Percentiles rank a stretch among this genome's conserved stretches.
phyloP scores from a whole-genome alignment of 768 basidiomycete species.

The Psilocybe sp. region DNA sequence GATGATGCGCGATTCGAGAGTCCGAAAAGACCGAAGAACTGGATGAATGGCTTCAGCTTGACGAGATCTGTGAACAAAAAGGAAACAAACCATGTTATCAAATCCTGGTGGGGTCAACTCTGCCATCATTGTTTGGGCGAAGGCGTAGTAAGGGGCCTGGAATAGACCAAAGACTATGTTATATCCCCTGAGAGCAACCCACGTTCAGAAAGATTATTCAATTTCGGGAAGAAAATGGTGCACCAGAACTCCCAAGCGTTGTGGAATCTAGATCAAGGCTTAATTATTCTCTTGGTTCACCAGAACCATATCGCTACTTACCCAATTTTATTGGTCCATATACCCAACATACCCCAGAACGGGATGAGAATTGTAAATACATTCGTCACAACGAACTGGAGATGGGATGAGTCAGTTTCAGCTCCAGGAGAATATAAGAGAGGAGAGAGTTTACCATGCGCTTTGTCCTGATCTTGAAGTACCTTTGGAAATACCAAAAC shows the following conservation, averaged over 20 bases:
- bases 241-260: conserved; percentile 89
- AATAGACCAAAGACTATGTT: conserved; percentile 79
- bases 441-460: conserved; percentile 53
- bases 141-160: conserved; percentile 87
- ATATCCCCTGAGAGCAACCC: conserved; percentile 53
- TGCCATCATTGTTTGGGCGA: conserved; percentile 85
- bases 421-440: neutral
- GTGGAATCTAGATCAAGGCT: conserved; percentile 45
- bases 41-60: conserved; percentile 2
- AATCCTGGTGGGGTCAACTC: conserved; percentile 86
- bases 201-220: neutral
- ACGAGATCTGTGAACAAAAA: neutral
- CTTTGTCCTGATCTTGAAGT: conserved; percentile 79
- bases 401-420: neutral
- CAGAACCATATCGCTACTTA: conserved; percentile 24
- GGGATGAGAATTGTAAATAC: conserved; percentile 76
- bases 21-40: conserved; percentile 88
- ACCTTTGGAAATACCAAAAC: conserved; percentile 81
- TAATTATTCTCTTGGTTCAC: neutral
- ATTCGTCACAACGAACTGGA: conserved; percentile 73
- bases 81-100: conserved; percentile 58
- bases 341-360: conserved; percentile 83
- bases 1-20: conserved; percentile 84
- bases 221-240: conserved; percentile 5
- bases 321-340: conserved; percentile 78